Percentiles rank a stretch among this genome's conserved stretches.
Conservation (phyloP, 306 rosid species). For the Erythrophleum fordii region DNA sequence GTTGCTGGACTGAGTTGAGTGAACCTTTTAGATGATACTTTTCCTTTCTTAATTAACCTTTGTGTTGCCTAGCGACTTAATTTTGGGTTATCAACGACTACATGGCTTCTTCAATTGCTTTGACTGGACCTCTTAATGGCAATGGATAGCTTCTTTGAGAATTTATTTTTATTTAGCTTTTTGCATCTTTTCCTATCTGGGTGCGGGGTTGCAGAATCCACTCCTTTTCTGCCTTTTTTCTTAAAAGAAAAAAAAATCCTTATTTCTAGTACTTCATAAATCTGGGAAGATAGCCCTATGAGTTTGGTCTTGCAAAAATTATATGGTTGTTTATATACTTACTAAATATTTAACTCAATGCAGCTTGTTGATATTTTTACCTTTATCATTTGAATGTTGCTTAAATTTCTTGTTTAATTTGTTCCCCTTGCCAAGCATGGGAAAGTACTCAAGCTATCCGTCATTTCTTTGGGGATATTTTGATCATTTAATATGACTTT, state of each 20-base stretch:
- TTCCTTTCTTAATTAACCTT: conserved; percentile 1
- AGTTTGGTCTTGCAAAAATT: not conserved
- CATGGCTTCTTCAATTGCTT: not conserved
- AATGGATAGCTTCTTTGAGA: not conserved
- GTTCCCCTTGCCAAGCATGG: conserved; percentile 10
- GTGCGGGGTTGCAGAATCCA: not conserved
- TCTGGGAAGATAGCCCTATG: not conserved
- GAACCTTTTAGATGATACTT: conserved; percentile 20
- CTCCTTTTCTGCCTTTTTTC: conserved; percentile 11
- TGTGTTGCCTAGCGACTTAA: not conserved
- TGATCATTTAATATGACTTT: not conserved
- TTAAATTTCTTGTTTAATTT: conserved; percentile 9
- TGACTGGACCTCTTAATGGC: not conserved
- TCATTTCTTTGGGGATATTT: not conserved
- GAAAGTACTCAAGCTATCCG: conserved; percentile 25
- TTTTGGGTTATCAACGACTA: not conserved
- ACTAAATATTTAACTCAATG: not conserved
- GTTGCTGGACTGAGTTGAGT: not conserved
- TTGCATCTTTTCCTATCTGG: not conserved
- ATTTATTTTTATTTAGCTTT: not conserved
- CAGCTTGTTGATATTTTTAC: not conserved
- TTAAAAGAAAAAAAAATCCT: not conserved
- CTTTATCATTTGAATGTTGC: conserved; percentile 16
- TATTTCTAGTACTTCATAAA: not conserved
- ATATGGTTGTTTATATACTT: conserved; percentile 19